phyloP scores from a whole-genome alignment of 2,329 filamentous ascomycete species.

The Aspergillus japonicus region DNA sequence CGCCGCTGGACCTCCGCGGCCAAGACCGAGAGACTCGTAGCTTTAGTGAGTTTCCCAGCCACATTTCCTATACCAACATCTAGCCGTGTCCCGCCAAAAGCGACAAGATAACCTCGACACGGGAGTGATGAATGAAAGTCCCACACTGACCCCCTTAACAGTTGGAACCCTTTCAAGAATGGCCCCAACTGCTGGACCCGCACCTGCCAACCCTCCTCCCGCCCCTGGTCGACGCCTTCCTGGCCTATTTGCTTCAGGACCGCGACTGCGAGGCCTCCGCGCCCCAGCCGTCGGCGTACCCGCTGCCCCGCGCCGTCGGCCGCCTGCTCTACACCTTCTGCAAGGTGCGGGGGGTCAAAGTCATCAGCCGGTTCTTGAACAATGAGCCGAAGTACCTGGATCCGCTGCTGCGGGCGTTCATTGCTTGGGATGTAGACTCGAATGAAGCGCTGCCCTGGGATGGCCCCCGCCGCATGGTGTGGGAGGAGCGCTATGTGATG shows the following conservation, averaged over 20 bases:
- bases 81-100: too few relatives aligned
- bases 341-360: slow-evolving; percentile 91
- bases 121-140: too few relatives aligned
- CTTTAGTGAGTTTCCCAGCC: slow-evolving; percentile 36
- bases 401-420: slow-evolving; percentile 71
- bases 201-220: slow-evolving; percentile 75
- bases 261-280: slow-evolving; percentile 32
- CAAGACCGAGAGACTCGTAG: slow-evolving; percentile 41
- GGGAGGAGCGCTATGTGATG: slow-evolving; percentile 87
- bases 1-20: slow-evolving; percentile 40
- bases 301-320: slow-evolving; percentile 70
- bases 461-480: slow-evolving; percentile 55
- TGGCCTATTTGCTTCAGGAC: slow-evolving; percentile 59
- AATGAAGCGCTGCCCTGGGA: slow-evolving; percentile 14
- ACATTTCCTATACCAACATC: not conserved
- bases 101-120: not conserved
- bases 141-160: slow-evolving; percentile 17
- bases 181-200: slow-evolving; percentile 87
- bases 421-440: slow-evolving; percentile 50
- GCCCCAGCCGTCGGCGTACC: slow-evolving; percentile 18
- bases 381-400: slow-evolving; percentile 87
- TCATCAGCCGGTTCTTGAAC: slow-evolving; percentile 85
- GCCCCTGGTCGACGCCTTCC: slow-evolving; percentile 70
- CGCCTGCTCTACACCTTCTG: slow-evolving; percentile 84
- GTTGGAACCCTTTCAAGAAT: slow-evolving; percentile 91